Base-by-base conservation (phyloP, 1,139 yeast species). In the Debaryomycetaceae sp. region DNA sequence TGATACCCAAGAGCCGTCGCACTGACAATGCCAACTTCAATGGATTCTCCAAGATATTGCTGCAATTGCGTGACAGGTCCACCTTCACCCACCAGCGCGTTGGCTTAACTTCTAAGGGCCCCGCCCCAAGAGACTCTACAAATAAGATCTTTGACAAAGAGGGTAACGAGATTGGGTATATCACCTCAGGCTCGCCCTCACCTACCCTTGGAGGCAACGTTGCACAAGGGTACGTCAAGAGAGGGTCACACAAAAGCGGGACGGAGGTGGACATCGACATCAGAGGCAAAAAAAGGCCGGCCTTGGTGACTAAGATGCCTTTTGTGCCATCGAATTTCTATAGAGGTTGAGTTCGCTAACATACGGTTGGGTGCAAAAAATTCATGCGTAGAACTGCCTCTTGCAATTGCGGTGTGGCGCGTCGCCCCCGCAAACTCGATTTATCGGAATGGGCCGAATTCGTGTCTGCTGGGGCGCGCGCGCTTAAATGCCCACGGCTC, bases 41-140 rank as follows among this genome's bases (percentile, higher is more conserved):
- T 48, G 98, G 98, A 18, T 71, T 83, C 21, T 63, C 68, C 11
- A 75, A 65, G 48, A 83, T 91, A 34, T 65, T 85, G 42, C 61
- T 66, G 7, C 96, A 89, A 57, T 56, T 91, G 35, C 71, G 70
- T 22, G 75, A 81, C 48, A 84, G 85, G 56, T 56, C 68, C 4
- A 58, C 66, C 27, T 74, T 76, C 26, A 54, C 69, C 17, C 68
- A 68, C 32, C 75, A 84, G 44, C 78, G 98, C 52, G 83, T 86
- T 18, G 97, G 96, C 6, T 58, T 65, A 20, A 56, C 65, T 12
- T 75, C 83, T 11, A 73, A 71, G 45, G 97, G 96, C 2, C 96
- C 97, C 18, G 86, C 98, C 3, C 96, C 97, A 28, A 78, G 98
- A 58, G 80, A 81, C 18, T 88, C 86, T n/a, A 88, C 88, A n/a